Base-by-base conservation (phyloP, 192 early-diverging fungal genomes). In the Gonapodya sp. region DNA sequence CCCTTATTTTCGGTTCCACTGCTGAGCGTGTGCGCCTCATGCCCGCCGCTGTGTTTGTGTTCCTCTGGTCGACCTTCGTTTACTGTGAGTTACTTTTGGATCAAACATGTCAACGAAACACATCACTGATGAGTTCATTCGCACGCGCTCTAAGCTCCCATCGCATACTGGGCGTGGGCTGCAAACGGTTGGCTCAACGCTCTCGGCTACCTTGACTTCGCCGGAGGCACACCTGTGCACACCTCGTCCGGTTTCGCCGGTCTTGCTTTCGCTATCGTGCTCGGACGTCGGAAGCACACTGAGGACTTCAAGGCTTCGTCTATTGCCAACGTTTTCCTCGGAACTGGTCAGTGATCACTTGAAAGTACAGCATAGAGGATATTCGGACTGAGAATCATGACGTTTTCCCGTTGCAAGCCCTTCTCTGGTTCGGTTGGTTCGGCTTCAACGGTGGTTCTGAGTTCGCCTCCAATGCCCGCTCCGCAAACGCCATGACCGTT, bases 391-490 rank as follows among this genome's bases (percentile, higher is more conserved):
- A 8, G 8, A 34, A 16, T 77, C 8, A 72, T 18, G 16, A 18
- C 30, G 16, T 30, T 30, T 30, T 72, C 64, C 64, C 64, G 16
- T 18, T 30, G 16, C 93, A 94, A 33, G 89, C 91, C 36, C 89
- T 98, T 73, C 88, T 98, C 74, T 97, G 96, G 95, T 96, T 96
- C 79, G 95, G 96, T 73, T 98, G 96, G 96, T 94, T 95, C 82
- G 96, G 95, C 0, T 98, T 98, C 89, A 97, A 99, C 86, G 96
- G 92, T 78, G 97, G 96, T 46, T 93, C 93, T 36, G 93, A 92
- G 16, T 85, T 94, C 35, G 88, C 90, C 0, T 92, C 93, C 35
- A 96, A 94, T 80, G 81, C 93, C 35, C 93, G 97, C 79, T 95
- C 96, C 36, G 94, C 90, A 35, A 93, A 95, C 92, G 96, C 96